These are phyloP conservation scores for Yueomyces sinensis DNA, from an alignment of 805 yeast genomes.

Conservation along the genomic window DNA sequence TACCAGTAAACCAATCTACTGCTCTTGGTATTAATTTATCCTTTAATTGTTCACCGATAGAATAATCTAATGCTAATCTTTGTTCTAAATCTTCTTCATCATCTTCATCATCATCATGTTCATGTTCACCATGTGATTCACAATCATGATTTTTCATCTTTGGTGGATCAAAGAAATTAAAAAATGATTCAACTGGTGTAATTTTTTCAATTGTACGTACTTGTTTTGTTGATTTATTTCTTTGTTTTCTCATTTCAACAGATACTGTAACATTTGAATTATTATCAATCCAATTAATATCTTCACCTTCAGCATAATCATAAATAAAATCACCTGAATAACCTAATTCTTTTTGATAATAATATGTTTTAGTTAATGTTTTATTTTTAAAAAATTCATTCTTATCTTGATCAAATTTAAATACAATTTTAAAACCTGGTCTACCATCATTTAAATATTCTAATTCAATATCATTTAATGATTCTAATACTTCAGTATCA, in stretches of 20 bases:
- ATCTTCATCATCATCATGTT: slow-evolving; percentile 39
- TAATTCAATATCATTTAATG: slow-evolving; percentile 57
- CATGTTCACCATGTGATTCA: slow-evolving; percentile 17
- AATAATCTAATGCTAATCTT: slow-evolving; percentile 82
- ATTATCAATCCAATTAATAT: slow-evolving; percentile 67
- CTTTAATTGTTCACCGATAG: slow-evolving; percentile 90
- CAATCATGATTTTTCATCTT: slow-evolving; percentile 34
- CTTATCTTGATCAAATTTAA: slow-evolving; percentile 48
- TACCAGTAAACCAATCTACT: slow-evolving; percentile 97
- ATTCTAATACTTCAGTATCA: slow-evolving; percentile 70
- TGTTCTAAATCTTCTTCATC: slow-evolving; percentile 70
- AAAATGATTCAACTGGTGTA: slow-evolving; percentile 89
- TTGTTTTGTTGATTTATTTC: slow-evolving; percentile 92
- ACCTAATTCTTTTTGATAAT: slow-evolving; percentile 86
- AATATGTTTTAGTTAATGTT: slow-evolving; percentile 71
- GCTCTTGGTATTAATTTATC: slow-evolving; percentile 95
- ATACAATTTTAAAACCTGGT: slow-evolving; percentile 83
- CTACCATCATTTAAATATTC: slow-evolving; percentile 47
- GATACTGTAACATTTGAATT: slow-evolving; percentile 73
- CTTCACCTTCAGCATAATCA: slow-evolving; percentile 88
- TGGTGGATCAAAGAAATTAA: slow-evolving; percentile 94
- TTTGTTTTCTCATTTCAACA: slow-evolving; percentile 91
- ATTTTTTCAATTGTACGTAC: slow-evolving; percentile 91
- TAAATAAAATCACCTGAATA: slow-evolving; percentile 93
- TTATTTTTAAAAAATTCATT: slow-evolving; percentile 71